Percentiles rank a stretch among this genome's conserved stretches.
These are phyloP conservation scores for Agrocybe praecox DNA, from an alignment of 768 basidiomycete genomes.

Conservation along the genomic window DNA sequence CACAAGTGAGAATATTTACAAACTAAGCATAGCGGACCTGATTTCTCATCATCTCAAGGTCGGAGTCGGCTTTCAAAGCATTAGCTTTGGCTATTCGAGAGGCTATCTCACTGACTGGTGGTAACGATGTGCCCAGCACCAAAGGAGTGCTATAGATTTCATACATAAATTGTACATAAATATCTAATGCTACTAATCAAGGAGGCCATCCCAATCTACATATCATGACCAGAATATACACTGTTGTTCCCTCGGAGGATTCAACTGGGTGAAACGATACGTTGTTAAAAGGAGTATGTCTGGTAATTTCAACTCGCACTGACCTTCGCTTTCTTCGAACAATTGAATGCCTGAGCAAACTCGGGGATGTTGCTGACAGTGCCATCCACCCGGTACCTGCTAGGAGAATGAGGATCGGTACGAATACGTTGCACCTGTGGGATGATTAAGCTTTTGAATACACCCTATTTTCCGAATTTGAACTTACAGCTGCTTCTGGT, in stretches of 20 bases:
- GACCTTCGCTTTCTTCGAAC: constrained; percentile 75
- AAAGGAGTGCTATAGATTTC: constrained; percentile 79
- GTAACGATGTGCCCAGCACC: constrained; percentile 91
- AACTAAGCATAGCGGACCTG: neutral
- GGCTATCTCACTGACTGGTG: constrained; percentile 90
- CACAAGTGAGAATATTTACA: constrained; percentile 66
- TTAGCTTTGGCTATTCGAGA: constrained; percentile 93
- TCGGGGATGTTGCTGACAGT: constrained; percentile 86
- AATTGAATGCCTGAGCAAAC: constrained; percentile 88
- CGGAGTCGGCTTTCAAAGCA: constrained; percentile 98
- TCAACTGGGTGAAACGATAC: constrained; percentile 54
- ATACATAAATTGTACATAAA: constrained; percentile 9
- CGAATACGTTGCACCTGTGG: constrained; percentile 73
- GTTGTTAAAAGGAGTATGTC: neutral
- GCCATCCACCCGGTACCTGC: constrained; percentile 78
- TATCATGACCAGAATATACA: constrained; percentile 80
- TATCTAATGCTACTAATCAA: constrained; percentile 16
- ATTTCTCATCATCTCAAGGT: constrained; percentile 46
- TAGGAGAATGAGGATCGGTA: constrained; percentile 89
- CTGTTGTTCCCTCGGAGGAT: constrained; percentile 77
- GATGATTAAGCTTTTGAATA: neutral
- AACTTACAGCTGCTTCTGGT: constrained; percentile 70
- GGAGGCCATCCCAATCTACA: constrained; percentile 11
- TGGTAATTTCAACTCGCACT: constrained; percentile 19
- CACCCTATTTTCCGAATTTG: no score